Evolutionary conservation across 306 rosid species (phyloP).

Genomic region (Ochetophila trinervis): DNA sequence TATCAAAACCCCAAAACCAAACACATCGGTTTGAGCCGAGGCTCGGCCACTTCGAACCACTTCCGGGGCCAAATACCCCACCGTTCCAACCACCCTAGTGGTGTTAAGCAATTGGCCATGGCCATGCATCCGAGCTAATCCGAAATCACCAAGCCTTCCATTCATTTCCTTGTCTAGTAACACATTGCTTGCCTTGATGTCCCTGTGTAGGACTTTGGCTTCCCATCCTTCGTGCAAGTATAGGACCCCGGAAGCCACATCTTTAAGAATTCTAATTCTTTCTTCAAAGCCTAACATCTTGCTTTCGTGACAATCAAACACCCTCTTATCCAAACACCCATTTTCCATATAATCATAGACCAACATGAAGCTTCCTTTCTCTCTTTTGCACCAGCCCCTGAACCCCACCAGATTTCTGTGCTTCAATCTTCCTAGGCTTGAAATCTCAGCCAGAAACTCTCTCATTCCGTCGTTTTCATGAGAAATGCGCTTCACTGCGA

Average conservation of each 20-base stretch:
- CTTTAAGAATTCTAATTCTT: conserved; percentile 57
- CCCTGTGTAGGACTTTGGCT: conserved; percentile 67
- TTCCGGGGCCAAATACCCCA: conserved; percentile 84
- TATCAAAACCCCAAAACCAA: conserved; percentile 68
- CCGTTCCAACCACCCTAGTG: conserved; percentile 70
- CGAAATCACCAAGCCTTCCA: conserved; percentile 81
- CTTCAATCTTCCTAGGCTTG: conserved; percentile 80
- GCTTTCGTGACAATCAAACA: conserved; percentile 47
- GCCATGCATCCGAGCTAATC: conserved; percentile 66
- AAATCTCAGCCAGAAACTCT: conserved; percentile 78
- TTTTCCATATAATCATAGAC: conserved; percentile 85
- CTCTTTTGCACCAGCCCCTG: conserved; percentile 86
- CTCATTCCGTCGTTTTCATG: conserved; percentile 66
- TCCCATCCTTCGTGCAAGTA: conserved; percentile 97
- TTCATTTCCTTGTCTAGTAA: conserved; percentile 77
- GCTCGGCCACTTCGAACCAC: conserved; percentile 59
- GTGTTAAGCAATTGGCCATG: conserved; percentile 60
- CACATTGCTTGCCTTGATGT: conserved; percentile 87
- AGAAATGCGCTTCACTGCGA: conserved; percentile 77
- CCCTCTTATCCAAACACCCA: conserved; percentile 72
- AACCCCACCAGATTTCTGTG: conserved; percentile 69
- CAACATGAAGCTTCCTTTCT: conserved; percentile 55
- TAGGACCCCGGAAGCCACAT: conserved; percentile 64
- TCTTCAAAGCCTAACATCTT: conserved; percentile 45
- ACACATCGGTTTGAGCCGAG: conserved; percentile 69